phyloP scores from a whole-genome alignment of 164 flowering plant genomes.

The Protea cynaroides region DNA sequence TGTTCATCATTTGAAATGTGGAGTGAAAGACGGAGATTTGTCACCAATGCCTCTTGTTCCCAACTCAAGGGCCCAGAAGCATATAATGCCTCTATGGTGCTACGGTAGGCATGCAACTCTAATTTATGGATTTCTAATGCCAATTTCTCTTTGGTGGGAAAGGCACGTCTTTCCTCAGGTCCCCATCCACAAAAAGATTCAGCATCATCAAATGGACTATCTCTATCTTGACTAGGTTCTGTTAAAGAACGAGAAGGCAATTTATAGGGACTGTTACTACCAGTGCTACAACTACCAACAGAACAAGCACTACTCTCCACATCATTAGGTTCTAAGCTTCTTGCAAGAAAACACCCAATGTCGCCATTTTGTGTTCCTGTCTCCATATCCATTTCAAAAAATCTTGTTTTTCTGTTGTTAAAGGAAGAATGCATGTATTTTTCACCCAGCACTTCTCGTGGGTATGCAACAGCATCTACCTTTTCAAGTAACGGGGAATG shows the following conservation, averaged over 20 bases:
- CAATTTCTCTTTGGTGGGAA: slow-evolving; percentile 37
- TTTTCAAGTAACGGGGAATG: slow-evolving; percentile 27
- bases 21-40: slow-evolving; percentile 77
- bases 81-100: slow-evolving; percentile 75
- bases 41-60: slow-evolving; percentile 81
- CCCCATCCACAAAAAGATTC: slow-evolving; percentile 47
- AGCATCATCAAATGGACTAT: slow-evolving; percentile 47
- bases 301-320: slow-evolving; percentile 49
- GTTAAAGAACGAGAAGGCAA: slow-evolving; percentile 17
- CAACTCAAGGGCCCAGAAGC: slow-evolving; percentile 94
- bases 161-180: slow-evolving; percentile 29
- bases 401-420: slow-evolving; percentile 31
- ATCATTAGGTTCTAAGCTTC: slow-evolving; percentile 36
- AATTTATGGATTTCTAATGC: slow-evolving; percentile 58
- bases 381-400: slow-evolving; percentile 34
- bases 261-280: slow-evolving; percentile 23
- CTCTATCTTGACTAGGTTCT: slow-evolving; percentile 31
- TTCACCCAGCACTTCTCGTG: slow-evolving; percentile 40
- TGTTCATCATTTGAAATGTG: slow-evolving; percentile 93
- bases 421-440: slow-evolving; percentile 43
- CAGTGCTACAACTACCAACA: slow-evolving; percentile 79
- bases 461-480: slow-evolving; percentile 60
- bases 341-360: slow-evolving; percentile 27
- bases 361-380: slow-evolving; percentile 29
- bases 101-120: slow-evolving; percentile 85